phyloP scores from a whole-genome alignment of 2,329 filamentous ascomycete species.

The Botrytis sinoallii region DNA sequence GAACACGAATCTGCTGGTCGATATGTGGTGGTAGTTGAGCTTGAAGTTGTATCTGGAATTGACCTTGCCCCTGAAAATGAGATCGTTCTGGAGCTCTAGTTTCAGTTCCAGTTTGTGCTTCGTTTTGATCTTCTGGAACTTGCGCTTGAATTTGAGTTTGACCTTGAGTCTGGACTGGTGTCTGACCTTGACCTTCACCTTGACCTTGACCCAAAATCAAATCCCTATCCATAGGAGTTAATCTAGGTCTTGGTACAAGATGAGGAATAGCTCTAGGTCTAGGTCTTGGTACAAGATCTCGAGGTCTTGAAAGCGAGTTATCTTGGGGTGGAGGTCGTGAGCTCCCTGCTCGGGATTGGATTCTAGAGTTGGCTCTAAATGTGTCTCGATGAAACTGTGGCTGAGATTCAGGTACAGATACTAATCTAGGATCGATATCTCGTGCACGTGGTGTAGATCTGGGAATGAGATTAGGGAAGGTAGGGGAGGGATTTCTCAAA shows the following conservation, averaged over 20 bases:
- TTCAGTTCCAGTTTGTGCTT: no score
- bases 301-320: not conserved
- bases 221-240: not conserved
- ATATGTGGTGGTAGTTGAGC: not conserved
- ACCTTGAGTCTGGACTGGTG: no score
- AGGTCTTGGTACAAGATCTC: not conserved
- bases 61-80: not conserved
- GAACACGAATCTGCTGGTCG: not conserved
- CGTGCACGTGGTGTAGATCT: not conserved
- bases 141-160: no score
- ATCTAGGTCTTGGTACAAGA: not conserved
- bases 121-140: no score
- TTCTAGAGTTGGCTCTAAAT: not conserved
- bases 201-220: not conserved
- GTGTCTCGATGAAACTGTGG: accelerated
- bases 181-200: not conserved
- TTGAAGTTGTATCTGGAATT: not conserved
- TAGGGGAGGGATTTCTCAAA: not conserved
- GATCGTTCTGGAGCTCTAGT: no score
- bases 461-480: not conserved
- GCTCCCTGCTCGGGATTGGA: not conserved
- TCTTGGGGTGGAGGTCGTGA: not conserved
- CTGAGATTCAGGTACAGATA: not conserved
- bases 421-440: not conserved
- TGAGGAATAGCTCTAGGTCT: not conserved